Percentiles rank a stretch among this genome's conserved stretches.
Conservation (phyloP, 2,329 filamentous ascomycete genomes). For the Macrophomina tecta region DNA sequence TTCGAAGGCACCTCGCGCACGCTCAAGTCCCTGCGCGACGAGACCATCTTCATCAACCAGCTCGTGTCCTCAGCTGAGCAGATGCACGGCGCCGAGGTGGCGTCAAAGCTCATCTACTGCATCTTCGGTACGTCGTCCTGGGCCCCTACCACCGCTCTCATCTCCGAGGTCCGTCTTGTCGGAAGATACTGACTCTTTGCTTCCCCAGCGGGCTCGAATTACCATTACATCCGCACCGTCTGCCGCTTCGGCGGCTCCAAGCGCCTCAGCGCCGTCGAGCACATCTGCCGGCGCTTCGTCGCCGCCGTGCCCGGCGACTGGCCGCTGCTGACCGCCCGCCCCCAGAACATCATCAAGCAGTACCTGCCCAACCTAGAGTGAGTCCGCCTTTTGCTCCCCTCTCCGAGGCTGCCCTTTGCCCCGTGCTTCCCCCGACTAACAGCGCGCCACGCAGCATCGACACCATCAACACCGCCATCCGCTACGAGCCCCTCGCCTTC, state of each 20-base stretch:
- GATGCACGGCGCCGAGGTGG: slow-evolving; percentile 2
- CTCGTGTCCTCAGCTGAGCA: slow-evolving; percentile 24
- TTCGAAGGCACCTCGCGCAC: slow-evolving; percentile 24
- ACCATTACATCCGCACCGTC: slow-evolving; percentile 16
- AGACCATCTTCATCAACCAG: slow-evolving; percentile 25
- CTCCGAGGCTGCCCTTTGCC: no score
- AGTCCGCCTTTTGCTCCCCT: neutral
- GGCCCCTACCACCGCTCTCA: neutral
- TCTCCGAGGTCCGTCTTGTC: neutral
- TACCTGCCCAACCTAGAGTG: slow-evolving; percentile 19
- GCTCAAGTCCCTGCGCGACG: slow-evolving; percentile 25
- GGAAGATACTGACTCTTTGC: neutral
- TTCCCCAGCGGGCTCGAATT: slow-evolving; percentile 7
- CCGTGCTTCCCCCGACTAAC: no score
- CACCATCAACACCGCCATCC: slow-evolving; percentile 12
- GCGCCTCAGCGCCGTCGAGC: neutral
- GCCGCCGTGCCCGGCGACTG: neutral
- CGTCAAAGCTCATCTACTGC: slow-evolving; percentile 6
- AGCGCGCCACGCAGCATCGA: neutral
- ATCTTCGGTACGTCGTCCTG: slow-evolving; percentile 6
- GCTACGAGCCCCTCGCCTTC: slow-evolving; percentile 3
- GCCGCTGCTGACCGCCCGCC: neutral
- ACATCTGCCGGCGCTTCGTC: slow-evolving; percentile 14
- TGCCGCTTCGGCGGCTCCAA: slow-evolving; percentile 3
- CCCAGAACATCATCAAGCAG: slow-evolving; percentile 17